Evolutionary conservation across 108 stramenopile species (phyloP), one percentile per base, ranked within the genome.

Genomic region (Nitzschia sp.): DNA sequence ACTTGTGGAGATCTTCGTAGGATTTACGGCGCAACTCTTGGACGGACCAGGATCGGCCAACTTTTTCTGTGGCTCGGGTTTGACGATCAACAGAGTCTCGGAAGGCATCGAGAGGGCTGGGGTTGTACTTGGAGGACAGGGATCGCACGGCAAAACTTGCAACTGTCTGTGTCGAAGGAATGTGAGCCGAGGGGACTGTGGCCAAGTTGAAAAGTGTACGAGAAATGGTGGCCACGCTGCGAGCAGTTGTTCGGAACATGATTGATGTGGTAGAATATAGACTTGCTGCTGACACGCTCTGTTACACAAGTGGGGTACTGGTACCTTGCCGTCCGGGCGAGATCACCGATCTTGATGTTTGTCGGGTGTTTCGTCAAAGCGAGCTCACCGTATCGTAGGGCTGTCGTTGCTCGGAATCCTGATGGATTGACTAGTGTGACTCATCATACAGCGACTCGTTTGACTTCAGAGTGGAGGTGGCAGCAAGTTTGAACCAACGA

Each of bases 1-100:
- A 74, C 71, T 91, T 89, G 65, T 94, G 93, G 53, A 94, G 77
- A 81, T 96, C 95, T 10, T 94, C 85, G 73, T 87, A 96, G 58
- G 79, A 83, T 78, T 96, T 95, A 41, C 91, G 85, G 19, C 94
- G 86, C 57, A 95, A 70, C 71, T 95, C 94, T 62, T 70, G 71
- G 44, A 71, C 93, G 17, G 79, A 70, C 93, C 93, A 94, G 19
- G 78, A 70, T 54, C 93, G 71, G 15, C 93, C 93, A 34, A 94
- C 93, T 6, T 73, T 65, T 69, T 90, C 85, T 14, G 63, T 63
- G 48, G 57, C 57, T 5, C 92, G 82, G 40, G 83, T 81, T 51
- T 79, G 63, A 46, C 78, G 75, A 41, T 86, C 66, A 8, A 88
- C 83, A 7, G 80, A 41, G 75, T 94, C 92, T 62, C 92, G 86